Evolutionary conservation across 2,329 filamentous ascomycete species (phyloP).

Genomic region (Verticillium zaregamsianum): DNA sequence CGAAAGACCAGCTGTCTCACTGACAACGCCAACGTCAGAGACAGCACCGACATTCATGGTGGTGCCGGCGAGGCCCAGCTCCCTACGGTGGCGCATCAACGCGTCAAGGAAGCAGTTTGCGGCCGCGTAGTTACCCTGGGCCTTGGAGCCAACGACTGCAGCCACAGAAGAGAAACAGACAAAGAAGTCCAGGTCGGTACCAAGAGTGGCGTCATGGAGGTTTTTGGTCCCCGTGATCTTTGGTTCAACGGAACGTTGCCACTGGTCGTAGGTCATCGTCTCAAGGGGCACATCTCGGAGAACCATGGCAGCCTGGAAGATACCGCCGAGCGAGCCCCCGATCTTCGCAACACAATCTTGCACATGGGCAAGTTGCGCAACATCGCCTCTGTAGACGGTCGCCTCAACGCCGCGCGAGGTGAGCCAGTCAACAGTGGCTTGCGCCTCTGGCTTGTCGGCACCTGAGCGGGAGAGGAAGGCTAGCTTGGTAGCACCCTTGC

Average conservation of each 20-base stretch:
- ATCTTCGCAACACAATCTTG: conserved; percentile 13
- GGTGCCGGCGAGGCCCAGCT: conserved; percentile 23
- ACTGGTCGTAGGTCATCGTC: conserved; percentile 21
- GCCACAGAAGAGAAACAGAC: conserved; percentile 22
- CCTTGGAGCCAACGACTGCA: conserved; percentile 19
- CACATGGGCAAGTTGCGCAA: conserved; percentile 20
- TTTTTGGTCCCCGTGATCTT: conserved; percentile 30
- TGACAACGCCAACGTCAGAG: conserved; percentile 13
- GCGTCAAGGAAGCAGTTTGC: conserved; percentile 30
- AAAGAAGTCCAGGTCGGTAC: conserved; percentile 24
- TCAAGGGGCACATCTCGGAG: conserved; percentile 15
- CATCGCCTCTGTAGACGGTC: conserved; percentile 21
- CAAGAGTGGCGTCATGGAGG: conserved; percentile 21
- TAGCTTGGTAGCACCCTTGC: conserved; percentile 21
- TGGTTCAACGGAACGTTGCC: conserved; percentile 17
- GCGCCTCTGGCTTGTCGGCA: conserved; percentile 11
- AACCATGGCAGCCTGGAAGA: conserved; percentile 36
- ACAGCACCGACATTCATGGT: conserved; percentile 31
- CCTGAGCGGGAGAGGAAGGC: conserved; percentile 22
- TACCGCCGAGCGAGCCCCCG: conserved; percentile 26
- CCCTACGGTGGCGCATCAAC: conserved; percentile 23
- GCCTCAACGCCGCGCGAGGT: conserved; percentile 7
- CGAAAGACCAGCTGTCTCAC: conserved; percentile 12
- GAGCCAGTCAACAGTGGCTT: conserved; percentile 15
- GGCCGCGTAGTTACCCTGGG: conserved; percentile 30